Base-by-base conservation (phyloP, 768 basidiomycete species). In the Rhodocollybia butyracea region DNA sequence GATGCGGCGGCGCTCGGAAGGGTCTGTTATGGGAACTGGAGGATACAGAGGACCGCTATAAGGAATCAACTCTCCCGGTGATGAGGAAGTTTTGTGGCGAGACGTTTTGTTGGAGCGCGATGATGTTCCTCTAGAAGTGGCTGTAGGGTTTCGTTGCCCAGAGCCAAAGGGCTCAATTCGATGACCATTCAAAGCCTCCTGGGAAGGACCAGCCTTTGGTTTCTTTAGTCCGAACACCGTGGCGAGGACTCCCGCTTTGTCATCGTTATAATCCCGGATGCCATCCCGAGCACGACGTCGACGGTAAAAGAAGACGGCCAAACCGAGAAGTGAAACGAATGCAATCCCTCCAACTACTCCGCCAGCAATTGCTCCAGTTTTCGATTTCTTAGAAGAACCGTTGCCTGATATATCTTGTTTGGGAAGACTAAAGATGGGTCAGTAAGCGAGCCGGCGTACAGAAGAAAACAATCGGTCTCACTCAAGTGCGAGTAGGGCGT, bases 401-500 rank as follows among this genome's bases (percentile, higher is more conserved):
- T 51, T 26, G 12, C 51, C 39, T 4, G 55, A 24, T 11, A 59
- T 53, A 5, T 56, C 60, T 39, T 57, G 30, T 38, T 58, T 61
- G 5, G 54, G 13, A 17, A 63, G 53, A 30, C 62, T 63, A 17
- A 48, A 8, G 15, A 27, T n/a, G 32, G n/a, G 24, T 5, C 3
- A n/a, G 30, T 10, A 12, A 4, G 17, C 3, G 3, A 17, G 10
- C 10, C 1, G 26, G n/a, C 12, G 24, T 10, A 19, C 21, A n/a
- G 19, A 27, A 26, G 19, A n/a, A 3, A 11, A 31, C 24, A 43
- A 21, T 27, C 1, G 26, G 6, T 61, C 68, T 34, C 39, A 69
- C 68, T 48, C 62, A 17, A 69, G 56, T 11, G 46, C 46, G 22
- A 50, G 38, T 21, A 56, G 8, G 24, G 55, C 34, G 38, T 39